Evolutionary conservation across 2,329 filamentous ascomycete genomes (phyloP), one percentile per base, ranked within the genome.

Genomic region (Beauveria sp.): DNA sequence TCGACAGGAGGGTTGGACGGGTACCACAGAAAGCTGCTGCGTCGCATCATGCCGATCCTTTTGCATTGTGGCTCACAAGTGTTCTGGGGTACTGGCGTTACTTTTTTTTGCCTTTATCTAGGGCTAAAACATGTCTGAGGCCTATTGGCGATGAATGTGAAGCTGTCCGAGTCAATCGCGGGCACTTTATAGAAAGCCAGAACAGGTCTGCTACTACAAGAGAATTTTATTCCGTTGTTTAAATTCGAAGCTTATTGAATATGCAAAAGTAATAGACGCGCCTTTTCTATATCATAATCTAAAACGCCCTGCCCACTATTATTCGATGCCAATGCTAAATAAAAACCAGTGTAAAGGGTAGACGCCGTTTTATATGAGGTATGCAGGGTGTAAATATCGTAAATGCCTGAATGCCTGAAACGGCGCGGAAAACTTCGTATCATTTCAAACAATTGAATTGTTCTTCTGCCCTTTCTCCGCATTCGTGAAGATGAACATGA

Each of bases 401-500:
- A 26, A 8, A 40, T 30, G 48, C 40, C 26, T 60, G 6, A 8
- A 40, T 30, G 48, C 40, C 26, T 60, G 6, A 47, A 26, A 16
- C 28, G 24, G 12, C 26, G 43, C 18, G 12, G 3, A 37, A 14
- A 12, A 16, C 2, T 12, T 22, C 0, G 28, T 22, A 14, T 3
- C 10, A 5, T n/a, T 8, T 55, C 12, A 61, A 14, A 34, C 60
- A 20, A 14, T 28, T 18, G 46, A 57, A n/a, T 3, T 22, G 5
- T 53, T 22, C 18, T 52, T 8, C 18, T 48, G 30, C 9, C 26
- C 53, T 66, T 69, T 69, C 20, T 79, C 77, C 0, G 73, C 67
- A 20, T 69, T 62, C 47, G 77, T 76, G 58, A 79, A 77, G 2
- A 78, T 63, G 63, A 75, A 80, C 73, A 80, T 72, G 34, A 73